These are phyloP conservation scores for Auriculariales sp. DNA, from an alignment of 768 basidiomycete genomes.

Conservation along the genomic window DNA sequence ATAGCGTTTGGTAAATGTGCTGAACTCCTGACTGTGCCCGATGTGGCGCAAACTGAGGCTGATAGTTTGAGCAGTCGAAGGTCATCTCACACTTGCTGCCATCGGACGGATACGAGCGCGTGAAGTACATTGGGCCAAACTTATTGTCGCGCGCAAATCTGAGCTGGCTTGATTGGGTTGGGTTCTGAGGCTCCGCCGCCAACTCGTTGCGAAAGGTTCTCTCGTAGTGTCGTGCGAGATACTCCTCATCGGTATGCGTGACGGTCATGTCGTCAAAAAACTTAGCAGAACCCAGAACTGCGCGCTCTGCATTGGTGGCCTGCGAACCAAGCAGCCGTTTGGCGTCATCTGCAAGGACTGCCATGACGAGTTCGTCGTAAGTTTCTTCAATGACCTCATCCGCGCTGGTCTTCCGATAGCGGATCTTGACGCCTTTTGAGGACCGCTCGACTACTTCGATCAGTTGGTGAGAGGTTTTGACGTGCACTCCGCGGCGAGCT, in stretches of 20 bases:
- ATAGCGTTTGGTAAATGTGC: slow-evolving; percentile 38
- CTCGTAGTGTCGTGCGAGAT: slow-evolving; percentile 26
- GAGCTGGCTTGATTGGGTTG: slow-evolving; percentile 18
- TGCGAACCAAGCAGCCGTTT: slow-evolving; percentile 25
- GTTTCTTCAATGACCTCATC: slow-evolving; percentile 15
- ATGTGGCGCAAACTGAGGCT: slow-evolving; percentile 24
- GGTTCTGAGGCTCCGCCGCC: slow-evolving; percentile 14
- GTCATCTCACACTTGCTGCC: slow-evolving; percentile 37
- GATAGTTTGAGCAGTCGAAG: slow-evolving; percentile 34
- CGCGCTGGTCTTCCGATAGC: background rate
- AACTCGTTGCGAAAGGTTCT: slow-evolving; percentile 15
- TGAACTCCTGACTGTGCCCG: slow-evolving; percentile 9
- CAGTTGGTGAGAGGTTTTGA: background rate
- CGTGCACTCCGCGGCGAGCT: slow-evolving; percentile 9
- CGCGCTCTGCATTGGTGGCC: slow-evolving; percentile 23
- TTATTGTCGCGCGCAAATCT: slow-evolving; percentile 17
- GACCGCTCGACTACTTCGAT: slow-evolving; percentile 1
- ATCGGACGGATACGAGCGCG: slow-evolving; percentile 27
- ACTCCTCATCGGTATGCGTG: slow-evolving; percentile 15
- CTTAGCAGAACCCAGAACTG: slow-evolving; percentile 28
- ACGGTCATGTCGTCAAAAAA: slow-evolving; percentile 24
- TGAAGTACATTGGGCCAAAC: slow-evolving; percentile 32
- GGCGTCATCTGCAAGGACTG: slow-evolving; percentile 28
- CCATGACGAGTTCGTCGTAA: slow-evolving; percentile 32
- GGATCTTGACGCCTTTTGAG: background rate